Conservation (phyloP, 805 yeast species). For the Schizosaccharomyces lindneri region DNA sequence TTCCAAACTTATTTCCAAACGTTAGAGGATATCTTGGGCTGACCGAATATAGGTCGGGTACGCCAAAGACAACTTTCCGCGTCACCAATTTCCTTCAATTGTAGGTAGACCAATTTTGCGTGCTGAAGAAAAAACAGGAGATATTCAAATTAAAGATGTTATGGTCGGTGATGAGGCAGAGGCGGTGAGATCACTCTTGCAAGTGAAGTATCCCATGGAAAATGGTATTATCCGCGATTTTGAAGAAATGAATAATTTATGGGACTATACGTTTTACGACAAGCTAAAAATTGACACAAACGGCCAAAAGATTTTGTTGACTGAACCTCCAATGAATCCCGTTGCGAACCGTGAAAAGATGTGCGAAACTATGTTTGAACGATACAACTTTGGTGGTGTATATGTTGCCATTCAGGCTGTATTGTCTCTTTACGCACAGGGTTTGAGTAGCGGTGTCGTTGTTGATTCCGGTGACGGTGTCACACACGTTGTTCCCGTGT, state of each 20-base stretch:
- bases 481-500: conserved; percentile 93
- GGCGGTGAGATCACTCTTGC: conserved; percentile 67
- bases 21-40: too few species aligned
- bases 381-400: conserved; percentile 72
- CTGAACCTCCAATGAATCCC: conserved; percentile 98
- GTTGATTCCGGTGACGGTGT: conserved; percentile 98
- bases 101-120: conserved; percentile 93
- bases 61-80: conserved; percentile 93
- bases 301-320: conserved; percentile 65
- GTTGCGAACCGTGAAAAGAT: conserved; percentile 66
- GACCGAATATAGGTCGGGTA: conserved; percentile 27
- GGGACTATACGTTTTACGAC: conserved; percentile 94
- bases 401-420: conserved; percentile 95
- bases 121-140: conserved; percentile 74
- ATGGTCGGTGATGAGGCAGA: conserved; percentile 96
- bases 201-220: conserved; percentile 91
- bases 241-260: conserved; percentile 95
- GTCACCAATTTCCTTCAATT: conserved; percentile 84
- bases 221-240: conserved; percentile 91
- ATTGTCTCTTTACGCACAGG: conserved; percentile 84
- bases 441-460: conserved; percentile 78
- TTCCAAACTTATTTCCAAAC: too few species aligned
- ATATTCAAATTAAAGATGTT: conserved; percentile 67
- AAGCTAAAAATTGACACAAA: conserved; percentile 49
- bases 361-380: conserved; percentile 85